Percentiles rank a stretch among this genome's conserved stretches.
Conservation (phyloP, 495 filamentous ascomycete genomes). For the Penicillium chermesinum region DNA sequence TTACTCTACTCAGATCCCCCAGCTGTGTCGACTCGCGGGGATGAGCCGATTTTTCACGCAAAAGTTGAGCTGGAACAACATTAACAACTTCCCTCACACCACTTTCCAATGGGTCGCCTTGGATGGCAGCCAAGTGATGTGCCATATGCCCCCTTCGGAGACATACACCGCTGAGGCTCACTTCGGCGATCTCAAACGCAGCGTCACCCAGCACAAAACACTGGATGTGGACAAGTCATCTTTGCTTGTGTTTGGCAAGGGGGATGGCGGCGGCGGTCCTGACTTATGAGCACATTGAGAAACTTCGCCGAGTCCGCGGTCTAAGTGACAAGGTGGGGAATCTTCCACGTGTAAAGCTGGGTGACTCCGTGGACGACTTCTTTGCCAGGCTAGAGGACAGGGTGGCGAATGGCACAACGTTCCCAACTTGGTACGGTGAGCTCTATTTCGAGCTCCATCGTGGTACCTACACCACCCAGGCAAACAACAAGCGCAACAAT, state of each 20-base stretch:
- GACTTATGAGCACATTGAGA: constrained; percentile 93
- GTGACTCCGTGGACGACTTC: constrained; percentile 92
- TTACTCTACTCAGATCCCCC: constrained; percentile 90
- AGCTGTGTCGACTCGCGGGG: constrained; percentile 83
- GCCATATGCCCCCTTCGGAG: constrained; percentile 92
- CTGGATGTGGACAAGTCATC: constrained; percentile 86
- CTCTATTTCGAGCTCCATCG: constrained; percentile 96
- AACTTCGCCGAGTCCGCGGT: constrained; percentile 89
- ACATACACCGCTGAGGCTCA: constrained; percentile 93
- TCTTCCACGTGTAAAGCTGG: constrained; percentile 83
- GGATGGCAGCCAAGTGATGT: constrained; percentile 92
- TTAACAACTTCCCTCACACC: constrained; percentile 97
- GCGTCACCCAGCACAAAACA: constrained; percentile 89
- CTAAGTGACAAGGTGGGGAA: constrained; percentile 82
- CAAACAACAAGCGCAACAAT: constrained; percentile 95
- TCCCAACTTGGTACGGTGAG: constrained; percentile 96
- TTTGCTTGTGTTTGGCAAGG: constrained; percentile 89
- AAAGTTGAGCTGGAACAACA: constrained; percentile 96
- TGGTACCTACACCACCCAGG: constrained; percentile 94
- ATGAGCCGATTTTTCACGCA: constrained; percentile 97
- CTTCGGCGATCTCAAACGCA: constrained; percentile 91
- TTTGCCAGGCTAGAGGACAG: constrained; percentile 77
- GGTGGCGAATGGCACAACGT: constrained; percentile 62
- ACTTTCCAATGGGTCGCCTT: constrained; percentile 97
- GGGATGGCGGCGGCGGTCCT: constrained; percentile 91